Percentiles rank a stretch among this genome's conserved stretches.
Evolutionary conservation across 805 yeast genomes (phyloP).

Genomic region (Yamadazyma sp.): DNA sequence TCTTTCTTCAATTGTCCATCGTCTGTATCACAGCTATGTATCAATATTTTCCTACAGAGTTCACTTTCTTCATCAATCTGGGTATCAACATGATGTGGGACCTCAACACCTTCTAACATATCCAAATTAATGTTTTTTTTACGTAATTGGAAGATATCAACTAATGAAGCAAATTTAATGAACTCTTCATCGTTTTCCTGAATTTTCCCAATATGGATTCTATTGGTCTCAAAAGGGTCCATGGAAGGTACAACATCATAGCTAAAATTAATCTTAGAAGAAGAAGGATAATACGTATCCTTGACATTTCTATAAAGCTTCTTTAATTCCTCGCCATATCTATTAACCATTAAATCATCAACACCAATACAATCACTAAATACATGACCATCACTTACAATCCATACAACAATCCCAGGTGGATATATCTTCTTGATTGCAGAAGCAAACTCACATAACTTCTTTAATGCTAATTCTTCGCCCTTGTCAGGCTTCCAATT

Average conservation of each 20-base stretch:
- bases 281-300: too few relatives aligned
- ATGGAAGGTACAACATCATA: too few relatives aligned
- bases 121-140: conserved; percentile 13
- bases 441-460: conserved; percentile 29
- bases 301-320: conserved; percentile 30
- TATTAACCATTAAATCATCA: conserved; percentile 52
- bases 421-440: conserved; percentile 38
- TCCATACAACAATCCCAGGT: conserved; percentile 54
- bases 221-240: not conserved
- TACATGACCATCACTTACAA: conserved; percentile 65
- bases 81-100: conserved; percentile 34
- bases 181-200: conserved; percentile 8
- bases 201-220: not conserved
- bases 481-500: conserved; percentile 54
- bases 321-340: conserved; percentile 44
- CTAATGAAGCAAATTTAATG: conserved; percentile 32
- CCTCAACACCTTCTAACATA: conserved; percentile 17
- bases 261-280: too few relatives aligned
- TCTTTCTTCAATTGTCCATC: conserved; percentile 31
- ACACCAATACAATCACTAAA: conserved; percentile 64
- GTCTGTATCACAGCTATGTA: conserved; percentile 38
- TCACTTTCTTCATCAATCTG: conserved; percentile 31
- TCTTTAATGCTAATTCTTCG: conserved; percentile 31
- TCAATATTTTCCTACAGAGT: conserved; percentile 32
- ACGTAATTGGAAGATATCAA: conserved; percentile 29